Evolutionary conservation across 306 rosid genomes (phyloP), one percentile per base, ranked within the genome.

Genomic region (Lathyrus tuberosus): DNA sequence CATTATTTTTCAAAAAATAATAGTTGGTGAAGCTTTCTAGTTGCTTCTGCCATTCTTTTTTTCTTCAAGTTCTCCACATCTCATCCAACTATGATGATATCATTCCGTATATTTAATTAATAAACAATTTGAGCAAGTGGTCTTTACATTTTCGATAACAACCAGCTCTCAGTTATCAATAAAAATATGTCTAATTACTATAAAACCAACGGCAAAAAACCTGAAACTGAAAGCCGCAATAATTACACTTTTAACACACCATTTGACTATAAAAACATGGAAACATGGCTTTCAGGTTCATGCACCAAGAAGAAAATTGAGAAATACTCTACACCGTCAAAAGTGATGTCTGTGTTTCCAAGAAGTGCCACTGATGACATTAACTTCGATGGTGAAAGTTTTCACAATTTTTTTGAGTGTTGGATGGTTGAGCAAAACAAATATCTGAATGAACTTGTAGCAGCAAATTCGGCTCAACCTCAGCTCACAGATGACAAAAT

Each of bases 381-480:
- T 14, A 69, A 13, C 13, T 41, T 3, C 1, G 81, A 75, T 35
- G 64, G 35, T 20, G 74, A 79, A 28, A 81, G 44, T 65, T 89
- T 89, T 61, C 69, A 56, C 37, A 35, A 30, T 9, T 89, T 86
- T 70, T 86, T 69, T 48, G 82, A 86, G 5, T 18, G 59, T 5
- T 89, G 88, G 92, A 42, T 89, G 3, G 33, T 17, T 3, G 76
- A 81, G 66, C 92, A 86, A 63, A 74, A 76, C 69, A 56, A 69
- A 24, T 20, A 74, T 62, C 89, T 84, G 42, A 74, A 78, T 2
- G 69, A 80, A 6, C 89, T 87, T 54, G 24, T 68, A 16, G 66
- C 13, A n/a, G 43, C 56, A 3, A 42, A 65, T 24, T 41, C 70
- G 6, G 8, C 20, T 65, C 38, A 65, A 35, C n/a, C 28, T 64